These are phyloP conservation scores for Aspergillus aculeatus DNA, from an alignment of 2,329 filamentous ascomycete genomes.

Conservation along the genomic window DNA sequence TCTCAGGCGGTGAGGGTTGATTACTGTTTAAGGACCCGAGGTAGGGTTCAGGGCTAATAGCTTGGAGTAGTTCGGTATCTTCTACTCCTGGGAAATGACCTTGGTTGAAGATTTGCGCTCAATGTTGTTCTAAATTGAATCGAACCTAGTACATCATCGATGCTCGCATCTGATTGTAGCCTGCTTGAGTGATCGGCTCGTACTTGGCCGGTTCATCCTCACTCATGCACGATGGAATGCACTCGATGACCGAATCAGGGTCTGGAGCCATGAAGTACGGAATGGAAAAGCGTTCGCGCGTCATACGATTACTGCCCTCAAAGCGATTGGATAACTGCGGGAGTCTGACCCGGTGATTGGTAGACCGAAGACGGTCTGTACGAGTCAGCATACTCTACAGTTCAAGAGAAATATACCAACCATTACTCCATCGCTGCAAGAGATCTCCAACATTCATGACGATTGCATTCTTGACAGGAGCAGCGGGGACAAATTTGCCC, in stretches of 20 bases:
- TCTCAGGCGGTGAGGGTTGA: slow-evolving; percentile 8
- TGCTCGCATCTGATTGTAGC: slow-evolving; percentile 39
- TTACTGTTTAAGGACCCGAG: slow-evolving; percentile 7
- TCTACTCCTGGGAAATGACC: neutral
- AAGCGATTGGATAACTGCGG: slow-evolving; percentile 44
- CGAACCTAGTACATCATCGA: slow-evolving; percentile 22
- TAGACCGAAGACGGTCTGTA: slow-evolving; percentile 52
- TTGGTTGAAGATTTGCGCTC: neutral
- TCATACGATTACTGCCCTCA: slow-evolving; percentile 44
- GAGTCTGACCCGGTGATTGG: slow-evolving; percentile 53
- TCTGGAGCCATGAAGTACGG: slow-evolving; percentile 59
- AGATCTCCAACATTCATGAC: slow-evolving; percentile 54
- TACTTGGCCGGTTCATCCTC: slow-evolving; percentile 51
- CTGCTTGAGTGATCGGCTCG: slow-evolving; percentile 46
- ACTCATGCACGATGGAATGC: slow-evolving; percentile 49
- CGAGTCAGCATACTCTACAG: slow-evolving; percentile 6
- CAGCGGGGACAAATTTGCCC: slow-evolving; percentile 44
- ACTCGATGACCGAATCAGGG: slow-evolving; percentile 52
- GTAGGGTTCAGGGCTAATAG: slow-evolving; percentile 23
- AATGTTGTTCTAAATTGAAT: neutral
- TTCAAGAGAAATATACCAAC: slow-evolving; percentile 23
- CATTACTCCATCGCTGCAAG: slow-evolving; percentile 52
- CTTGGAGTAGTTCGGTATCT: neutral
- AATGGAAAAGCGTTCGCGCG: slow-evolving; percentile 57
- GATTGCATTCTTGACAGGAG: slow-evolving; percentile 42